Base-by-base conservation (phyloP, 78 protist genomes). In the Speleostelium caveatum region DNA sequence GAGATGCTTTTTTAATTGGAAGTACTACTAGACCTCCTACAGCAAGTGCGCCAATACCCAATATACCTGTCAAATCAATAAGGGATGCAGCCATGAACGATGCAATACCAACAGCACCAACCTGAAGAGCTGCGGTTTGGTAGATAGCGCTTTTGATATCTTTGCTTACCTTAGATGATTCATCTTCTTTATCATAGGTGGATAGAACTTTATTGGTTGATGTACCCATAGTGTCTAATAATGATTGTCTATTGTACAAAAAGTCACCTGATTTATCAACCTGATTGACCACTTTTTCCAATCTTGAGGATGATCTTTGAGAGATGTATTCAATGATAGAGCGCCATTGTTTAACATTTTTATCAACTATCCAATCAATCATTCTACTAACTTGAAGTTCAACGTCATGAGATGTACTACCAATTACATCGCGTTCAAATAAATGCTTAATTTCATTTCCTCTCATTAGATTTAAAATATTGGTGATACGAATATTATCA, bases 361-460 rank as follows among this genome's bases (percentile, higher is more conserved):
- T 76, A 19, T 77, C 87, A 2, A 94, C 86, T 0, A 94, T 22
- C 49, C 56, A 79, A 59, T 94, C 96, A 32, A 94, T 91, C 14
- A 94, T 59, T 24, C 36, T 26, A 17, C 87, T 53, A 0, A 94
- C 66, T 17, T 79, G 38, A 7, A 49, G 24, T 33, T 94, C 96
- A 42, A 94, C 90, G 21, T 86, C 91, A 24, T 69, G 71, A 0
- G 53, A 53, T 0, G 85, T 86, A 17, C 33, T 51, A 55, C 75
- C 38, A 30, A 92, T 68, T 1, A 92, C 95, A 7, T 80, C 66
- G 32, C 69, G 63, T 73, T 92, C 87, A 33, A 92, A 92, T 30
- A 55, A 21, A 19, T 55, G 35, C n/a, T 71, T 75, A 1, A 92
- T 26, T 53, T 60, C 77, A 5, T 80, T 35, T 4, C 68, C 30